These are phyloP conservation scores for Stagonosporopsis chrysanthemi DNA, from an alignment of 2,329 filamentous ascomycete genomes.

Conservation along the genomic window DNA sequence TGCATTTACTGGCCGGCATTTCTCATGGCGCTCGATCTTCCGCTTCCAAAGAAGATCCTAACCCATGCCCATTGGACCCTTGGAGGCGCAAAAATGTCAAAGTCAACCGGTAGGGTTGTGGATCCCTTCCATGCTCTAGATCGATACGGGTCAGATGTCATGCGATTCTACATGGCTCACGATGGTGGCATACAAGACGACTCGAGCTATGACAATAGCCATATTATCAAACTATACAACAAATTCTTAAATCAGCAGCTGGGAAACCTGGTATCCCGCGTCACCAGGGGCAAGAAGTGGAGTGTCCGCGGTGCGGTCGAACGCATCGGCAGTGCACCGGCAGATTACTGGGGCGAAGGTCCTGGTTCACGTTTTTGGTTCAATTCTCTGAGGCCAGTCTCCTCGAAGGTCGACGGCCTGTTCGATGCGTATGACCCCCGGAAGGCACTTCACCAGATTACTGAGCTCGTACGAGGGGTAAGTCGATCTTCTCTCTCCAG, in stretches of 20 bases:
- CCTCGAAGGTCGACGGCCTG: slow-evolving; percentile 29
- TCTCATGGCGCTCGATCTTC: slow-evolving; percentile 84
- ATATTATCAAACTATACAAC: slow-evolving; percentile 78
- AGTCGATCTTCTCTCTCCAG: slow-evolving; percentile 11
- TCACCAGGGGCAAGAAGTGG: slow-evolving; percentile 74
- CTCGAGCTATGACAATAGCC: slow-evolving; percentile 81
- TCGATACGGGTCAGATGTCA: slow-evolving; percentile 83
- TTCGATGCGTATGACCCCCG: slow-evolving; percentile 42
- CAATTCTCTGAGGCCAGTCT: slow-evolving; percentile 45
- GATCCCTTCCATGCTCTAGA: slow-evolving; percentile 92
- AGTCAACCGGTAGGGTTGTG: slow-evolving; percentile 92
- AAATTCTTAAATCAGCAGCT: slow-evolving; percentile 78
- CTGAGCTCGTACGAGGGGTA: slow-evolving; percentile 40
- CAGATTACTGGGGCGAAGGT: slow-evolving; percentile 38
- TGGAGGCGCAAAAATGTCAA: slow-evolving; percentile 92
- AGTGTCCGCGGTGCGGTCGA: slow-evolving; percentile 68
- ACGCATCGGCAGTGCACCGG: slow-evolving; percentile 36
- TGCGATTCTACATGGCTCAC: slow-evolving; percentile 88
- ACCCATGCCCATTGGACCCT: slow-evolving; percentile 97
- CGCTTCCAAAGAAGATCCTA: slow-evolving; percentile 78
- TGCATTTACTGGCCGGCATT: slow-evolving; percentile 98
- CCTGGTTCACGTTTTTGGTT: slow-evolving; percentile 45
- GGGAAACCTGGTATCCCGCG: slow-evolving; percentile 79
- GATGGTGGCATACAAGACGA: slow-evolving; percentile 81
- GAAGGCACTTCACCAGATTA: slow-evolving; percentile 35